A percentile compares a stretch with the other conserved stretches of the same genome.
phyloP scores from a whole-genome alignment of 495 filamentous ascomycete species.

The Talaromyces proteolyticus region DNA sequence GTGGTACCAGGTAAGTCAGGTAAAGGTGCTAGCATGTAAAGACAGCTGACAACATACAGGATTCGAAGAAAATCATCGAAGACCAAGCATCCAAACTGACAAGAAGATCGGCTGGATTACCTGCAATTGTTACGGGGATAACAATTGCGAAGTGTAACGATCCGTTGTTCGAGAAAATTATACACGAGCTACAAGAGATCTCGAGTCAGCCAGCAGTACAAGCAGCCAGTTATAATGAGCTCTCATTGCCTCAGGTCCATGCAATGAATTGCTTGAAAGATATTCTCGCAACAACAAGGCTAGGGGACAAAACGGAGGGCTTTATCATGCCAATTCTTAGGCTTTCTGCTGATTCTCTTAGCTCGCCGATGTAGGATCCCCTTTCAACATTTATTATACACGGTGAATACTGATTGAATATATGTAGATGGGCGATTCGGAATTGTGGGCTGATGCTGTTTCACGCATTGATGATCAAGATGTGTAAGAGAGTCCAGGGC shows the following conservation, averaged over 20 bases:
- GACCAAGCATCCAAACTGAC: constrained; percentile 73
- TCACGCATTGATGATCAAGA: constrained; percentile 69
- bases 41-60: constrained; percentile 26
- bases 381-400: too few relatives aligned
- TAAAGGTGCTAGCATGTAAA: not conserved
- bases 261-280: constrained; percentile 88
- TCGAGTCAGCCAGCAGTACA: constrained; percentile 48
- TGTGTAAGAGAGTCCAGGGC: constrained; percentile 36
- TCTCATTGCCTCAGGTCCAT: constrained; percentile 84
- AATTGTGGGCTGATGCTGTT: constrained; percentile 91
- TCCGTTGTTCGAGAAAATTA: constrained; percentile 39
- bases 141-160: constrained; percentile 40
- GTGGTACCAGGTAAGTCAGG: constrained; percentile 64
- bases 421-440: constrained; percentile 75
- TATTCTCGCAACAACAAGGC: constrained; percentile 71
- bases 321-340: constrained; percentile 68
- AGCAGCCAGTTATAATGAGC: constrained; percentile 32
- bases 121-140: constrained; percentile 74
- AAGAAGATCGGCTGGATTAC: constrained; percentile 85
- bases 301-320: constrained; percentile 56
- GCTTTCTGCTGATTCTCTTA: constrained; percentile 68
- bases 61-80: constrained; percentile 57
- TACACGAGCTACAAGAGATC: constrained; percentile 50
- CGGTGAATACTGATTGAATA: constrained; percentile 13
- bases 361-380: constrained; percentile 46